Evolutionary conservation across 441 rosid species (phyloP).

Genomic region (Erysimum pusillum): DNA sequence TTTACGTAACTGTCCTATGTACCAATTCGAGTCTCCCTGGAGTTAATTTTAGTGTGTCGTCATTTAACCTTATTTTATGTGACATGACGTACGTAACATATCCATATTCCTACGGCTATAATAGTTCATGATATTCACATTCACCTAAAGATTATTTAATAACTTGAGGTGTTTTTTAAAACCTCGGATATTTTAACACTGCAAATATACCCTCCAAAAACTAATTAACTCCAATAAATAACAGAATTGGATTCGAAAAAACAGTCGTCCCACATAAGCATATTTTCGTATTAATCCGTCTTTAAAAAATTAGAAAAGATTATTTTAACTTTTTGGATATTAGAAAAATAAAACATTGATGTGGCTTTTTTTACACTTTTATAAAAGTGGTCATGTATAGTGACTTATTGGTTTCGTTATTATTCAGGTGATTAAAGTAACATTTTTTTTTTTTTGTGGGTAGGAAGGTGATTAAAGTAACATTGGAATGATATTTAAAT

Average conservation of each 20-base stretch:
- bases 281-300: neutral
- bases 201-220: neutral
- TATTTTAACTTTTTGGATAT: neutral
- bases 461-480: no score
- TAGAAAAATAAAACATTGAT: neutral
- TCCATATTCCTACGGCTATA: constrained; percentile 22
- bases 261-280: neutral
- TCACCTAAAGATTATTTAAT: neutral
- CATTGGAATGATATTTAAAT: neutral
- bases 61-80: constrained; percentile 28
- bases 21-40: constrained; percentile 39
- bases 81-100: constrained; percentile 20
- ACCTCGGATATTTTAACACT: neutral
- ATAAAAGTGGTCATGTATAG: neutral
- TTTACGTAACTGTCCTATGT: constrained; percentile 47
- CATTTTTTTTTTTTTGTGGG: no score
- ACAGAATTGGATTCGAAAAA: neutral
- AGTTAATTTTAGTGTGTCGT: constrained; percentile 28
- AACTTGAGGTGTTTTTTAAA: neutral
- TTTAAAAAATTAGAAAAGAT: neutral
- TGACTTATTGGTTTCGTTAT: neutral
- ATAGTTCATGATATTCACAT: neutral
- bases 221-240: neutral
- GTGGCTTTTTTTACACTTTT: neutral
- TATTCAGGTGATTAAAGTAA: constrained; percentile 10